A percentile compares a stretch with the other conserved stretches of the same genome.
phyloP scores from a whole-genome alignment of 345 rosid species.

The Salix udensis region DNA sequence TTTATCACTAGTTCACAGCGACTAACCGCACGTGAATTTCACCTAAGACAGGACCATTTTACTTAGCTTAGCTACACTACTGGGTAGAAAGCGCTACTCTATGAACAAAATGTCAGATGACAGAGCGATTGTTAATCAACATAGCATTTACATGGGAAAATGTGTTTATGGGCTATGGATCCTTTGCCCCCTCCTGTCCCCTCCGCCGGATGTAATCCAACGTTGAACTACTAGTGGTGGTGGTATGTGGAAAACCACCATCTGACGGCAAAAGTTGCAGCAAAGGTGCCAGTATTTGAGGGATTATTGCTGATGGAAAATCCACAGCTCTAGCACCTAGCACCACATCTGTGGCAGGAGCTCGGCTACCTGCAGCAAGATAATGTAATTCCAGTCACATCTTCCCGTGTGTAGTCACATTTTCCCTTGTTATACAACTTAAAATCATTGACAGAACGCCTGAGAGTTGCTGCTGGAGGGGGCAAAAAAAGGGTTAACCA shows the following conservation, averaged over 20 bases:
- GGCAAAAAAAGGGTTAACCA: not conserved
- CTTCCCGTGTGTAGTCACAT: not conserved
- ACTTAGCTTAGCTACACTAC: not conserved
- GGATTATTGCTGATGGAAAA: not conserved
- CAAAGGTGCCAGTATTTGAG: not conserved
- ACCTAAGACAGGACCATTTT: not conserved
- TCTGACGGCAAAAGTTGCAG: not conserved
- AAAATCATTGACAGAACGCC: not conserved
- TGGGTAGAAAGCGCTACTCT: not conserved
- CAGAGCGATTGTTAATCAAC: not conserved
- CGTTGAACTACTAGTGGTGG: not conserved
- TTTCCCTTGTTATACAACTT: not conserved
- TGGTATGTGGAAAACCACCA: not conserved
- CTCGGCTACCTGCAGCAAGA: not conserved
- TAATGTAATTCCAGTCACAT: not conserved
- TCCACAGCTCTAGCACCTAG: not conserved
- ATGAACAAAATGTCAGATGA: too few species aligned
- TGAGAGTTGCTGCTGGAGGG: not conserved
- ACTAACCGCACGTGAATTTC: not conserved
- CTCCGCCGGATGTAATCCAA: not conserved
- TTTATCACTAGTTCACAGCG: not conserved
- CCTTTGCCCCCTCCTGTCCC: not conserved
- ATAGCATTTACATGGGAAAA: conserved; percentile 22
- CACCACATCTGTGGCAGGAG: not conserved
- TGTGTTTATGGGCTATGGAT: conserved; percentile 17